Conservation (phyloP, 306 rosid genomes). For the Ammopiptanthus mongolicus region DNA sequence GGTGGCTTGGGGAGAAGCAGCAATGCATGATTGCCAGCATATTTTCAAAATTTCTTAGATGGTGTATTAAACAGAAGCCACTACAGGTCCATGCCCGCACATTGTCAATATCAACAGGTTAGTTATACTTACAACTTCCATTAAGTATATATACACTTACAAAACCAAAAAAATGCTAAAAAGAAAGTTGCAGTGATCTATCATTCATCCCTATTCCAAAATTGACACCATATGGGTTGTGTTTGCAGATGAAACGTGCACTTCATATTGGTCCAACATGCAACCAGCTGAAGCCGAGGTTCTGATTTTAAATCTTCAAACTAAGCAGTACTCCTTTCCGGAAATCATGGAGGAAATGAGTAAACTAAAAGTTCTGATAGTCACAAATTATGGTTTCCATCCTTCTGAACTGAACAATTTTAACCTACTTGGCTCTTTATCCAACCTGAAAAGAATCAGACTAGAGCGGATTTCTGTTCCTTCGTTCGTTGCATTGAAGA, state of each 20-base stretch:
- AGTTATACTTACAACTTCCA: not conserved
- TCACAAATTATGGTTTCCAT: slow-evolving; percentile 36
- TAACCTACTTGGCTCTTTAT: slow-evolving; percentile 26
- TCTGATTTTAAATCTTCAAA: slow-evolving; percentile 42
- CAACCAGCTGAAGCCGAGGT: slow-evolving; percentile 39
- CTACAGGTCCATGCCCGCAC: slow-evolving; percentile 31
- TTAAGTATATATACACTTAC: not conserved
- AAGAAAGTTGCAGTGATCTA: not conserved
- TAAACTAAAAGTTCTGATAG: slow-evolving; percentile 40
- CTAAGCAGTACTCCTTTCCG: slow-evolving; percentile 34
- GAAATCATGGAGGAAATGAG: slow-evolving; percentile 31
- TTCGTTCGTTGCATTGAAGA: slow-evolving; percentile 31
- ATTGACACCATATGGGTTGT: not conserved
- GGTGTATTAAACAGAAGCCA: slow-evolving; percentile 16
- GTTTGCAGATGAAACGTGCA: slow-evolving; percentile 49
- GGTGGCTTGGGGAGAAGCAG: slow-evolving; percentile 23
- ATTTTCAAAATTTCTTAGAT: slow-evolving; percentile 29
- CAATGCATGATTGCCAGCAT: slow-evolving; percentile 17
- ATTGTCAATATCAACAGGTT: slow-evolving; percentile 63
- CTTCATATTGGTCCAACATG: slow-evolving; percentile 27
- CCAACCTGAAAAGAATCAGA: slow-evolving; percentile 43
- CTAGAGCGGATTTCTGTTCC: slow-evolving; percentile 49
- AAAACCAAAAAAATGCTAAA: not conserved
- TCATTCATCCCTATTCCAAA: not conserved
- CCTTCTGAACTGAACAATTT: slow-evolving; percentile 31